Evolutionary conservation across 75 land plant species (phyloP), one percentile per base, ranked within the genome.

Genomic region (Selaginella moellendorffii): DNA sequence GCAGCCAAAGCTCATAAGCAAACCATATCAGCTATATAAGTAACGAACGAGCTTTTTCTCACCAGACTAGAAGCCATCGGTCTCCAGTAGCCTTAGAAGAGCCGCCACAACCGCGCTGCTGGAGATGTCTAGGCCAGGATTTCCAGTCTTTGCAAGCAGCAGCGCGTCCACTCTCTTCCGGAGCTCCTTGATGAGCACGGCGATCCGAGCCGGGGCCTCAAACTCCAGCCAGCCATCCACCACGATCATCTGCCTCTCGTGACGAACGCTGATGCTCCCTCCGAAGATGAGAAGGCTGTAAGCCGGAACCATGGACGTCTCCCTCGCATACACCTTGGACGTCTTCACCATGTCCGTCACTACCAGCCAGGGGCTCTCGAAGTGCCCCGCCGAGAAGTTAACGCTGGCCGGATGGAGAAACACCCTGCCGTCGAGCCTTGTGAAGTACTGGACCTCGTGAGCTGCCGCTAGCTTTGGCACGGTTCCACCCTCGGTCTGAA

Each of bases 191-290:
- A 73, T 73, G 27, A 73, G 73, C 69, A 73, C 76, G 27, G 76
- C 74, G 53, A 73, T 73, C 19, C 76, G 76, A 2, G 76, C 76
- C 1, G 76, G 76, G 24, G 76, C 73, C 31, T 73, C 76, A 27
- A 73, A 73, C 63, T 69, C 76, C 59, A 73, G 58, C 76, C 76
- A 73, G 8, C 60, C 66, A 31, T 73, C 76, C 29, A 73, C 65
- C 14, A 54, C 36, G 46, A 73, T 62, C 24, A 64, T 54, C 63
- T 73, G 76, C 19, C 61, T 46, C 65, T 73, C 76, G 31, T 73
- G 76, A 30, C 61, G 69, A 24, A 73, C 66, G 28, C 36, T 62
- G 26, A 73, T 54, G 23, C 63, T 61, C 24, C 76, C 76, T 2
- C 76, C 76, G 59, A 73, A 73, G 10, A 73, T 64, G 29, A 73